phyloP scores from a whole-genome alignment of 495 filamentous ascomycete species.

The Penicillium dipodomyicola region DNA sequence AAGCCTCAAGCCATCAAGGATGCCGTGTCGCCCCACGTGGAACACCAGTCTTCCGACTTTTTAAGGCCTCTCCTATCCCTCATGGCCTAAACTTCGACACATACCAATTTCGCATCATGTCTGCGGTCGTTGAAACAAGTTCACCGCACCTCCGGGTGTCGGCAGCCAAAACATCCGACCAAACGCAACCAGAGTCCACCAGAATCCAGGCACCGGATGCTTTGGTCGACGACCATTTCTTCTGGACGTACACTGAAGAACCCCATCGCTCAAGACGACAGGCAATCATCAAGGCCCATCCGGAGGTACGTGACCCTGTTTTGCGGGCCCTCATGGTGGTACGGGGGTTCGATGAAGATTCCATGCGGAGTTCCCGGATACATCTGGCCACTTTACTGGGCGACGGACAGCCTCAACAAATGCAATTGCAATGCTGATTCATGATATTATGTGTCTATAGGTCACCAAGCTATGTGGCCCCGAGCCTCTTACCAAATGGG shows the following conservation, averaged over 20 bases:
- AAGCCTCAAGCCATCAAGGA: slow-evolving; percentile 23
- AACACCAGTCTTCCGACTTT: slow-evolving; percentile 27
- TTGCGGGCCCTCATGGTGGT: not conserved
- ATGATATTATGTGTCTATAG: slow-evolving; percentile 40
- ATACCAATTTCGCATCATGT: slow-evolving; percentile 27
- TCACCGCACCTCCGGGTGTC: slow-evolving; percentile 42
- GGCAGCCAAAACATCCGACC: slow-evolving; percentile 28
- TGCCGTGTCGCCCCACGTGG: slow-evolving; percentile 43
- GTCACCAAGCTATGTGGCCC: slow-evolving; percentile 97
- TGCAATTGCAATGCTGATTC: slow-evolving; percentile 14
- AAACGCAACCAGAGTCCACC: slow-evolving; percentile 22
- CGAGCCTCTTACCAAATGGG: slow-evolving; percentile 92
- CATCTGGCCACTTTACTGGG: slow-evolving; percentile 4
- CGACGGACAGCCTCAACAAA: not conserved
- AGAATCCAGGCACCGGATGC: slow-evolving; percentile 36
- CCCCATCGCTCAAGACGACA: slow-evolving; percentile 86
- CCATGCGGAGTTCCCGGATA: slow-evolving; percentile 5
- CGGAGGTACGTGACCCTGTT: slow-evolving; percentile 63
- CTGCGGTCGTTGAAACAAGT: slow-evolving; percentile 33
- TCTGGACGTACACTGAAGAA: slow-evolving; percentile 99
- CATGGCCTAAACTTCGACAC: slow-evolving; percentile 14
- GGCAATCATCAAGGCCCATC: slow-evolving; percentile 98
- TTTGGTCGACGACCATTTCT: slow-evolving; percentile 56
- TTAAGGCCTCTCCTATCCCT: slow-evolving; percentile 16
- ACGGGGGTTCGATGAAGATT: not conserved